Evolutionary conservation across 2,329 filamentous ascomycete genomes (phyloP).

Genomic region (Byssothecium circinans): DNA sequence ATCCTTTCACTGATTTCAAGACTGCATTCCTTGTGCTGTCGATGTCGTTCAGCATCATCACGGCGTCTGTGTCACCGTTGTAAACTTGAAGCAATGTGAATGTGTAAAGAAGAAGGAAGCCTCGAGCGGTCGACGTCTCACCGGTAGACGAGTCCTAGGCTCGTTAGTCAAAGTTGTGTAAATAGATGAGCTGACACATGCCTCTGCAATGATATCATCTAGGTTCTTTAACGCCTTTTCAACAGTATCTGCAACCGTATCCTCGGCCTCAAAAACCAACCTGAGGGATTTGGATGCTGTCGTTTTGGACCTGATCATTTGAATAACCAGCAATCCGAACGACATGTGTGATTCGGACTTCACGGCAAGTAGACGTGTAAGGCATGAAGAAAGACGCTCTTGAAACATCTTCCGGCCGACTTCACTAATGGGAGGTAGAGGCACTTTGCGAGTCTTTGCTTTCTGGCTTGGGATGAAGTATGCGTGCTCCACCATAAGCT

Average conservation of each 20-base stretch:
- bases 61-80: conserved; percentile 82
- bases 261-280: conserved; percentile 53
- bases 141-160: conserved; percentile 27
- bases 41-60: conserved; percentile 81
- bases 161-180: conserved; percentile 9
- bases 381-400: conserved; percentile 57
- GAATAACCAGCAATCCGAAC: conserved; percentile 32
- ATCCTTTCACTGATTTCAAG: conserved; percentile 47
- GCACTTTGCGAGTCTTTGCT: conserved; percentile 36
- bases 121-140: conserved; percentile 53
- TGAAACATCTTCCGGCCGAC: conserved; percentile 56
- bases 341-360: conserved; percentile 23
- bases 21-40: conserved; percentile 69
- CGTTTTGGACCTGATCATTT: conserved; percentile 30
- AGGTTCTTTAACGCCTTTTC: conserved; percentile 37
- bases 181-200: conserved; percentile 1
- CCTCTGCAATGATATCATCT: conserved; percentile 31
- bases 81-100: conserved; percentile 87
- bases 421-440: conserved; percentile 51
- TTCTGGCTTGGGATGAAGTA: conserved; percentile 50
- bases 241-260: conserved; percentile 44
- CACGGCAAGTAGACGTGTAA: conserved; percentile 52
- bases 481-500: conserved; percentile 51
- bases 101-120: conserved; percentile 78
- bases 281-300: conserved; percentile 39